Conservation (phyloP, 306 rosid genomes). For the Vigna mungo region DNA sequence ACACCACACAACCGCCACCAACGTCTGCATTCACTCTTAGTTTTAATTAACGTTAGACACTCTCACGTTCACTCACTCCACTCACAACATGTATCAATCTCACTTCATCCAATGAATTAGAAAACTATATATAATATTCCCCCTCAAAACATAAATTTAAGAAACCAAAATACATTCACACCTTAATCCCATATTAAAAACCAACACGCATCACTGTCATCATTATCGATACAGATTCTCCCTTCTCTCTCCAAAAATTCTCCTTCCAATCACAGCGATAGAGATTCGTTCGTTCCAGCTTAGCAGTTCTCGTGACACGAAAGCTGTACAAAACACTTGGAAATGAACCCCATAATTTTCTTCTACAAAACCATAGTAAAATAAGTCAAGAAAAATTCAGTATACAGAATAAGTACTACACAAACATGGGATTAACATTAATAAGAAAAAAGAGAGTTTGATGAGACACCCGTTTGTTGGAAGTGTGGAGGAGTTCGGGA, state of each 20-base stretch:
- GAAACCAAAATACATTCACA: neutral
- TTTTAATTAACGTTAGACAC: neutral
- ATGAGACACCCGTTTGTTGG: conserved; percentile 51
- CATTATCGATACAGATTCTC: neutral
- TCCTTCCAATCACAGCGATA: neutral
- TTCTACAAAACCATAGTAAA: conserved; percentile 50
- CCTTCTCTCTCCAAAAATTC: neutral
- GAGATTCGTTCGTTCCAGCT: neutral
- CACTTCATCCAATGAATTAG: neutral
- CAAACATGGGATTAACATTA: neutral
- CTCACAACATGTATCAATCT: neutral
- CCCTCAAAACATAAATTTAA: no score
- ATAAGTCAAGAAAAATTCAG: neutral
- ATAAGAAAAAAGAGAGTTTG: no score
- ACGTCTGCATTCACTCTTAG: neutral
- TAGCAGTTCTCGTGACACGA: conserved; percentile 51
- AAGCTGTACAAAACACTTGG: conserved; percentile 69
- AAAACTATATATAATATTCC: neutral
- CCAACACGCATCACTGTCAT: neutral
- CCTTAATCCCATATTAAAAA: neutral
- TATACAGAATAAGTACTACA: neutral
- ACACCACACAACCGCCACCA: neutral
- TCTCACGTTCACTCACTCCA: neutral
- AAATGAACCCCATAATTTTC: conserved; percentile 66
- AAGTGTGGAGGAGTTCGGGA: conserved; percentile 64